Conservation (phyloP, 116 monocot genomes). For the Phalaenopsis hybrid region DNA sequence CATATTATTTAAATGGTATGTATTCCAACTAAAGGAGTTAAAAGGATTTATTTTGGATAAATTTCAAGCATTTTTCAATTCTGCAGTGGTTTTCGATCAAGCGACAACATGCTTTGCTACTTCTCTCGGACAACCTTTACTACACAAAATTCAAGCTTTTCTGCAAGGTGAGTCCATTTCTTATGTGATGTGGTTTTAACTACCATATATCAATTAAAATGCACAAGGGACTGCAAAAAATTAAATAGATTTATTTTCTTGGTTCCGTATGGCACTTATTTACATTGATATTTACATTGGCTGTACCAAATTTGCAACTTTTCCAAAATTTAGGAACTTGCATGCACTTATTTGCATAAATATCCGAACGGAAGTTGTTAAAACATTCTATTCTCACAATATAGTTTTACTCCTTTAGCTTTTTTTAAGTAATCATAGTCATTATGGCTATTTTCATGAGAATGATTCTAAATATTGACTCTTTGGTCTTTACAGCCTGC, state of each 20-base stretch:
- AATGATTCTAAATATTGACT: background rate
- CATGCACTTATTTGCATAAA: background rate
- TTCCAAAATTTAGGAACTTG: background rate
- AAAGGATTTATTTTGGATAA: background rate
- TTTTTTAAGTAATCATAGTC: background rate
- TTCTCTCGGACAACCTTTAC: constrained; percentile 81
- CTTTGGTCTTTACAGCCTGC: constrained; percentile 29
- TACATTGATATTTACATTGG: background rate
- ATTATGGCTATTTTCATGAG: background rate
- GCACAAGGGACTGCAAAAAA: background rate
- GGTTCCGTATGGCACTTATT: background rate
- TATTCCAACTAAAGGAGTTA: background rate
- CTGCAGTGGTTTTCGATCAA: constrained; percentile 97
- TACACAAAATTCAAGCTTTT: constrained; percentile 85
- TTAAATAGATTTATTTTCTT: background rate
- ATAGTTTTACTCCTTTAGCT: background rate
- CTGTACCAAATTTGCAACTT: background rate
- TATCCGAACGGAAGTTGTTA: background rate
- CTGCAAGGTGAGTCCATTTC: constrained; percentile 56
- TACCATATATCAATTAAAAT: background rate
- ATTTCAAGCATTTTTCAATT: background rate
- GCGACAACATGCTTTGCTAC: constrained; percentile 81
- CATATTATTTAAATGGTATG: background rate
- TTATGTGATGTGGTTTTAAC: background rate
- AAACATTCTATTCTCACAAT: background rate